These are phyloP conservation scores for Globisporangium canariense DNA, from an alignment of 352 stramenopile genomes.

Conservation along the genomic window DNA sequence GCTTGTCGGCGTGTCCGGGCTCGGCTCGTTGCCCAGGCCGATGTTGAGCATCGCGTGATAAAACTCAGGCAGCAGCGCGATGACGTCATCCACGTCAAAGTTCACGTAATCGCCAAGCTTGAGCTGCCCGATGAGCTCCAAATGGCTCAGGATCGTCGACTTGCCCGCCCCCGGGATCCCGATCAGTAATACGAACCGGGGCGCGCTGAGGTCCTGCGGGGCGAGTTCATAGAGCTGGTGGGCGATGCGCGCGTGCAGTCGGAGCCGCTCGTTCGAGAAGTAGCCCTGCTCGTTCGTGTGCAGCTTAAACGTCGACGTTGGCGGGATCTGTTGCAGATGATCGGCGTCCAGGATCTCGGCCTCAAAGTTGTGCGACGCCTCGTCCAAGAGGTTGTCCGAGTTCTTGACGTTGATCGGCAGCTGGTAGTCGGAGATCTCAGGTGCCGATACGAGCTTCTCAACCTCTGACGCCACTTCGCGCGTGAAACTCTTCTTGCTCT, in stretches of 20 bases:
- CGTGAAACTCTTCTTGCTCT: slow-evolving; percentile 47
- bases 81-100: slow-evolving; percentile 80
- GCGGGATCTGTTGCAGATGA: slow-evolving; percentile 26
- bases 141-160: slow-evolving; percentile 71
- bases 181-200: slow-evolving; percentile 69
- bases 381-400: neutral
- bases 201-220: slow-evolving; percentile 46
- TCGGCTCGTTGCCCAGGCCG: slow-evolving; percentile 58
- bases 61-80: slow-evolving; percentile 73
- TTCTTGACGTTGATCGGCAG: slow-evolving; percentile 7
- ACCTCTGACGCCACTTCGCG: slow-evolving; percentile 51
- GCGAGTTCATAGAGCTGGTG: slow-evolving; percentile 62
- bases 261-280: slow-evolving; percentile 58
- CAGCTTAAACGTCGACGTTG: slow-evolving; percentile 57
- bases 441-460: slow-evolving; percentile 34
- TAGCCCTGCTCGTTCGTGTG: slow-evolving; percentile 56
- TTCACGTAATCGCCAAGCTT: slow-evolving; percentile 79
- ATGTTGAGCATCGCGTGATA: slow-evolving; percentile 85
- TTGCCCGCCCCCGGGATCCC: slow-evolving; percentile 69
- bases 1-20: slow-evolving; percentile 13
- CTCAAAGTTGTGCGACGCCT: slow-evolving; percentile 22
- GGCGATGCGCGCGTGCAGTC: slow-evolving; percentile 68
- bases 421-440: slow-evolving; percentile 27
- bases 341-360: slow-evolving; percentile 46
- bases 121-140: slow-evolving; percentile 65